phyloP scores from a whole-genome alignment of 805 yeast genomes.

The Candida patagonica region DNA sequence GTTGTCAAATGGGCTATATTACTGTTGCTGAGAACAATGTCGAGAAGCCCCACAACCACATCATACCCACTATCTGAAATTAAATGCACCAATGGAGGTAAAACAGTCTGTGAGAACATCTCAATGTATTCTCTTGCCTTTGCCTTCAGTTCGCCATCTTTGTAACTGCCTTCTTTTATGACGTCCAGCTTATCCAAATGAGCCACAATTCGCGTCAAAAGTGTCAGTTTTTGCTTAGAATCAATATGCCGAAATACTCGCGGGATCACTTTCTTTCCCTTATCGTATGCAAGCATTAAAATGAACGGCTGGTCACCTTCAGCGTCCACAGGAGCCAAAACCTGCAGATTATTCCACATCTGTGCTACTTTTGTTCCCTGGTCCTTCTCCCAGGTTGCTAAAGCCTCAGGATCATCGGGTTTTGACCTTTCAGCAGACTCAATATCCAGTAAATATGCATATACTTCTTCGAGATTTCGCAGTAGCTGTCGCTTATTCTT shows the following conservation, averaged over 20 bases:
- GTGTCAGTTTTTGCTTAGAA: slow-evolving; percentile 65
- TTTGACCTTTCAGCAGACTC: slow-evolving; percentile 66
- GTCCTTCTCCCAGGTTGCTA: slow-evolving; percentile 26
- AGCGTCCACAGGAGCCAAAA: slow-evolving; percentile 49
- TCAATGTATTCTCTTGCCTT: slow-evolving; percentile 54
- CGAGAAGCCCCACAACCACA: slow-evolving; percentile 69
- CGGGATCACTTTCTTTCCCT: slow-evolving; percentile 82
- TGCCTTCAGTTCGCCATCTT: slow-evolving; percentile 37
- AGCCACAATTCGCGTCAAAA: slow-evolving; percentile 68
- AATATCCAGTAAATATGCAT: slow-evolving; percentile 63
- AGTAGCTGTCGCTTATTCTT: slow-evolving; percentile 40
- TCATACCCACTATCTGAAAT: slow-evolving; percentile 73
- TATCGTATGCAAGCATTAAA: slow-evolving; percentile 71
- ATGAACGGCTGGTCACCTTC: slow-evolving; percentile 70
- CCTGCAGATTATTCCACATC: slow-evolving; percentile 72
- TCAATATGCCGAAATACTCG: slow-evolving; percentile 77
- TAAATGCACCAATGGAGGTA: slow-evolving; percentile 76
- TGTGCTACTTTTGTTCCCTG: slow-evolving; percentile 25
- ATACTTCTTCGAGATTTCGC: slow-evolving; percentile 67
- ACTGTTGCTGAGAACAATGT: slow-evolving; percentile 59
- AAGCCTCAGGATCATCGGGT: slow-evolving; percentile 27
- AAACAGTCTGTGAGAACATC: slow-evolving; percentile 66
- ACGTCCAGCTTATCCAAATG: slow-evolving; percentile 74
- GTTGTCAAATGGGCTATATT: slow-evolving; percentile 45
- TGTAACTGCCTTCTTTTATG: slow-evolving; percentile 68